Evolutionary conservation across 2,329 filamentous ascomycete genomes (phyloP).

Genomic region (Botrytis sinoallii): DNA sequence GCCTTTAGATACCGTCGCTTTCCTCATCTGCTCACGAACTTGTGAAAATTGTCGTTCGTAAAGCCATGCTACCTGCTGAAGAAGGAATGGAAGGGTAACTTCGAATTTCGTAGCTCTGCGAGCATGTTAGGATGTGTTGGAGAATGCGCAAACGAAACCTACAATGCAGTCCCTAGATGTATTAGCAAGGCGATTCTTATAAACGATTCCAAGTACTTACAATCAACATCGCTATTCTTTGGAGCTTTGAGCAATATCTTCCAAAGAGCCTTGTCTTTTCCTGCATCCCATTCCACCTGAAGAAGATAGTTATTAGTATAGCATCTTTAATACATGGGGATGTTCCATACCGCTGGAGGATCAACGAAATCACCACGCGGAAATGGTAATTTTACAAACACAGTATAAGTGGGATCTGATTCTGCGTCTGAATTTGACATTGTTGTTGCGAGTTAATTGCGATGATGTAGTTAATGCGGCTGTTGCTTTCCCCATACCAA

Average conservation of each 20-base stretch:
- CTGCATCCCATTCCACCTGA: conserved; percentile 81
- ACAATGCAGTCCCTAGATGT: conserved; percentile 70
- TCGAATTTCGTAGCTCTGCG: conserved; percentile 70
- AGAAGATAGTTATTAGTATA: conserved; percentile 21
- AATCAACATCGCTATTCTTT: conserved; percentile 79
- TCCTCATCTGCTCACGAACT: conserved; percentile 85
- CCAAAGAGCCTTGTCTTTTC: conserved; percentile 88
- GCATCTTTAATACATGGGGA: background rate
- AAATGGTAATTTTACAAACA: conserved; percentile 88
- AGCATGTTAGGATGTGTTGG: conserved; percentile 16
- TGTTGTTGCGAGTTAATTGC: conserved; percentile 18
- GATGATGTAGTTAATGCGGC: background rate
- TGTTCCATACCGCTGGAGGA: conserved; percentile 68
- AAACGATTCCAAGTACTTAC: conserved; percentile 47
- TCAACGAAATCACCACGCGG: conserved; percentile 84
- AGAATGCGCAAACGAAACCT: conserved; percentile 39
- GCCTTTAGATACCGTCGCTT: conserved; percentile 57
- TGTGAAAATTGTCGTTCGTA: conserved; percentile 89
- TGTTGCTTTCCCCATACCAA: conserved; percentile 18
- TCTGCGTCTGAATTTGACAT: conserved; percentile 28
- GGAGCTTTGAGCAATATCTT: conserved; percentile 79
- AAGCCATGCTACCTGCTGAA: conserved; percentile 91
- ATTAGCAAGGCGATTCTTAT: conserved; percentile 22
- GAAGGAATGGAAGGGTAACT: conserved; percentile 81
- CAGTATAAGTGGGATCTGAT: conserved; percentile 49